These are phyloP conservation scores for Pyrenopolyporus hunteri DNA, from an alignment of 495 filamentous ascomycete genomes.

Conservation along the genomic window DNA sequence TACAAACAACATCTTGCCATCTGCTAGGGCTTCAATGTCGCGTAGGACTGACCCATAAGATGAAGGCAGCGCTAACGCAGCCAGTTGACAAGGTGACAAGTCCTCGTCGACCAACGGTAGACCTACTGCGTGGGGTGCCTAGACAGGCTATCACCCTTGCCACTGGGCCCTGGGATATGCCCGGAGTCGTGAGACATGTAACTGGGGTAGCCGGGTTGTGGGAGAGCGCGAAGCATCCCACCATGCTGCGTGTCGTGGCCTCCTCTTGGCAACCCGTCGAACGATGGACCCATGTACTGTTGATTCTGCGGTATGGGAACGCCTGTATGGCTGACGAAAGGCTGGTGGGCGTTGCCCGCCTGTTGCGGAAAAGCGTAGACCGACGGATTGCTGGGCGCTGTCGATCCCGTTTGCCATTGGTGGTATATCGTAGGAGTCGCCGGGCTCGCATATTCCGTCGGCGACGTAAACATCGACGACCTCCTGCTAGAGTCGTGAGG, in stretches of 20 bases:
- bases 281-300: conserved; percentile 33
- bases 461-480: conserved; percentile 44
- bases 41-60: not conserved
- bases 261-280: conserved; percentile 41
- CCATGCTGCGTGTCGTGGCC: conserved; percentile 31
- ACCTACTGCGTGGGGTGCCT: conserved; percentile 27
- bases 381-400: conserved; percentile 36
- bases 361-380: conserved; percentile 44
- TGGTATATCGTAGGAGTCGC: conserved; percentile 42
- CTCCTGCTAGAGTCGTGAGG: conserved; percentile 45
- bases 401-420: conserved; percentile 37
- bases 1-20: not conserved
- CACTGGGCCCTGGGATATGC: conserved; percentile 4
- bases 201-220: conserved; percentile 16
- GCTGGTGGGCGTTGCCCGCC: conserved; percentile 17
- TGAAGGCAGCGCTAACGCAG: not conserved
- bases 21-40: not conserved
- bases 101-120: not conserved
- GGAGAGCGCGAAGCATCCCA: conserved; percentile 28
- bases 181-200: conserved; percentile 30
- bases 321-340: conserved; percentile 39
- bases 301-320: conserved; percentile 36
- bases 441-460: conserved; percentile 44
- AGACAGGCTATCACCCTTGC: conserved; percentile 22
- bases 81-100: not conserved